A percentile compares a stretch with the other conserved stretches of the same genome.
phyloP scores from a whole-genome alignment of 108 stramenopile species.

The Cafeteria roenbergensis region DNA sequence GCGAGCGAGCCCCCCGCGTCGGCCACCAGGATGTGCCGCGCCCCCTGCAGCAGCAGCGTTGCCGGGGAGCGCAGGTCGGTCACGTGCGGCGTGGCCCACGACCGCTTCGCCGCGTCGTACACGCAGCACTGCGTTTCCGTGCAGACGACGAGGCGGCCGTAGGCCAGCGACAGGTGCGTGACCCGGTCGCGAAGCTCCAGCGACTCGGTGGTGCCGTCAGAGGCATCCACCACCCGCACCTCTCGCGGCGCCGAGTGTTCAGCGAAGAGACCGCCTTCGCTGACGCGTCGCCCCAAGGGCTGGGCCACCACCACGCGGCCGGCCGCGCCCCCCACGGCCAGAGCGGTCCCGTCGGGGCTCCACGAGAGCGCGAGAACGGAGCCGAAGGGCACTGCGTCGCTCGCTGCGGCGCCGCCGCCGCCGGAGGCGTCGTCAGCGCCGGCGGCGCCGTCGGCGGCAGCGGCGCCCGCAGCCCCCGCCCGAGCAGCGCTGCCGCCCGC shows the following conservation, averaged over 20 bases:
- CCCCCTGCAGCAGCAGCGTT: conserved; percentile 23
- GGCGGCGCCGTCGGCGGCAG: no score
- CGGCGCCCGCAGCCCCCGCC: no score
- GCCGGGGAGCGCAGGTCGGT: conserved; percentile 30
- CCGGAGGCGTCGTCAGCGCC: no score
- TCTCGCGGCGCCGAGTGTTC: conserved; percentile 13
- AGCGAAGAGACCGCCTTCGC: conserved; percentile 30
- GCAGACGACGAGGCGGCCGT: conserved; percentile 42
- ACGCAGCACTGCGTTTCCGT: conserved; percentile 48
- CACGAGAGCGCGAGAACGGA: conserved; percentile 35
- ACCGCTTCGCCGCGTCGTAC: conserved; percentile 29
- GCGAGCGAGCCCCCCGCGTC: conserved; percentile 14
- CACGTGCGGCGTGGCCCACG: conserved; percentile 42
- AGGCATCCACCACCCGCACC: conserved; percentile 30
- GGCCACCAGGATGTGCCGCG: conserved; percentile 31
- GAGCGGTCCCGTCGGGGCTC: conserved; percentile 48
- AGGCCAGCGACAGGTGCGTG: conserved; percentile 40
- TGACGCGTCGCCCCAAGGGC: conserved; percentile 26
- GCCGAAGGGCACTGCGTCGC: no score
- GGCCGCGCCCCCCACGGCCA: conserved; percentile 37
- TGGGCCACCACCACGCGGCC: conserved; percentile 41
- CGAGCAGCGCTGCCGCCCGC: no score
- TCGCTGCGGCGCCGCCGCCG: no score
- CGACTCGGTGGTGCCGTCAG: conserved; percentile 31
- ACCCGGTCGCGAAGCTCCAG: conserved; percentile 43